These are phyloP conservation scores for Torrubiella hemipterigena DNA, from an alignment of 2,329 filamentous ascomycete genomes.

Conservation along the genomic window DNA sequence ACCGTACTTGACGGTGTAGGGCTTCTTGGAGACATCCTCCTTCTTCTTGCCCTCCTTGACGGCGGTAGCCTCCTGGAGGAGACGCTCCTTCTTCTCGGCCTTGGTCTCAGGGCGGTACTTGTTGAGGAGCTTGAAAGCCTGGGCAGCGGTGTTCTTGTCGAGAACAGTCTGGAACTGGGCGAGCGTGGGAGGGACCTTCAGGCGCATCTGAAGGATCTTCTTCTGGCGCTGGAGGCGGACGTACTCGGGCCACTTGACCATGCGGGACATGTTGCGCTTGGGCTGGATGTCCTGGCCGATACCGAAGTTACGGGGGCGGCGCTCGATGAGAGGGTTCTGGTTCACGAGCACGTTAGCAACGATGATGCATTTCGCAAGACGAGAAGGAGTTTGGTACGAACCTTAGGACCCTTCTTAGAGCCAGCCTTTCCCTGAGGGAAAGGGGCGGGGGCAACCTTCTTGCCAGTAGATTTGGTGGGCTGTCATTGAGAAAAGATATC, in stretches of 20 bases:
- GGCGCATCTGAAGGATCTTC: slow-evolving; percentile 94
- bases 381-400: slow-evolving; percentile 34
- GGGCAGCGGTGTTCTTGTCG: slow-evolving; percentile 90
- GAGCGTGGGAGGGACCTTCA: slow-evolving; percentile 96
- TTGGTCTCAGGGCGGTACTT: slow-evolving; percentile 99
- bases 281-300: slow-evolving; percentile 99
- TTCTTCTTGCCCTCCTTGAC: slow-evolving; percentile 99
- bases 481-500: slow-evolving; percentile 99
- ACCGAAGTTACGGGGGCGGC: slow-evolving; percentile 92
- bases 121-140: slow-evolving; percentile 98
- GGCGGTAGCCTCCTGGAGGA: slow-evolving; percentile 95
- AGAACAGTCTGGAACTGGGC: slow-evolving; percentile 97
- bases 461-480: slow-evolving; percentile 95
- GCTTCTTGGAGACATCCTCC: slow-evolving; percentile 99
- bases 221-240: slow-evolving; percentile 89
- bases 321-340: slow-evolving; percentile 99
- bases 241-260: slow-evolving; percentile 99
- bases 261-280: slow-evolving; percentile 86
- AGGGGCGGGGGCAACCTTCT: slow-evolving; percentile 95
- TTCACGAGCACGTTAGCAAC: slow-evolving; percentile 1
- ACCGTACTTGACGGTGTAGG: slow-evolving; percentile 98
- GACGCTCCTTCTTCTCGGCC: slow-evolving; percentile 99
- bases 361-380: background rate
- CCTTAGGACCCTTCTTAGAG: slow-evolving; percentile 93
- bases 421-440: slow-evolving; percentile 89